phyloP scores from a whole-genome alignment of 345 rosid species.

The Gossypium herbaceum region DNA sequence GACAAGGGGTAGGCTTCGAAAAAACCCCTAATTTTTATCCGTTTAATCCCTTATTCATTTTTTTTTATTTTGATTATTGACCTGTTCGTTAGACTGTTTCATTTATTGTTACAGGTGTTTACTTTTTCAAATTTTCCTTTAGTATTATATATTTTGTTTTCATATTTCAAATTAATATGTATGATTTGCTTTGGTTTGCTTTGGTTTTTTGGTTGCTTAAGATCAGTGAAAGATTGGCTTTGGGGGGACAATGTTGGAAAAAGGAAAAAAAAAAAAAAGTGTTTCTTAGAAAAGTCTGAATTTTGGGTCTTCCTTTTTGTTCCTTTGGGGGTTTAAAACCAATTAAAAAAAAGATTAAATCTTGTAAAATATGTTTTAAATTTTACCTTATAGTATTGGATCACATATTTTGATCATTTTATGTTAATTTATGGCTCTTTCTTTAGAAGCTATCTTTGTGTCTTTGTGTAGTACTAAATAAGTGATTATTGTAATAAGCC shows the following conservation, averaged over 20 bases:
- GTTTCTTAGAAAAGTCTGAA: neutral
- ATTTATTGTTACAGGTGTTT: neutral
- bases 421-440: neutral
- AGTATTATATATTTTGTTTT: neutral
- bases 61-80: neutral
- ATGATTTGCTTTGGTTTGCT: neutral
- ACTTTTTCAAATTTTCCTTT: neutral
- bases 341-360: neutral
- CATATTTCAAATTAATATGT: no score
- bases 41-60: no score
- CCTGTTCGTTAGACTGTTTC: neutral
- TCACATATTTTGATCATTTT: neutral
- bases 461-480: neutral
- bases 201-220: neutral
- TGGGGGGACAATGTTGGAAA: neutral
- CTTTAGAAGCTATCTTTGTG: neutral
- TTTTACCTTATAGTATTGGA: neutral
- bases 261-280: neutral
- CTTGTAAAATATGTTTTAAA: neutral
- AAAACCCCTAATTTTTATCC: constrained; percentile 1
- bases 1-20: neutral
- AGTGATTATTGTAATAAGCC: neutral
- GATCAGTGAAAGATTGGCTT: neutral
- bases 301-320: no score
- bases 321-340: neutral